Evolutionary conservation across 768 basidiomycete species (phyloP).

Genomic region (Podaxis sp.): DNA sequence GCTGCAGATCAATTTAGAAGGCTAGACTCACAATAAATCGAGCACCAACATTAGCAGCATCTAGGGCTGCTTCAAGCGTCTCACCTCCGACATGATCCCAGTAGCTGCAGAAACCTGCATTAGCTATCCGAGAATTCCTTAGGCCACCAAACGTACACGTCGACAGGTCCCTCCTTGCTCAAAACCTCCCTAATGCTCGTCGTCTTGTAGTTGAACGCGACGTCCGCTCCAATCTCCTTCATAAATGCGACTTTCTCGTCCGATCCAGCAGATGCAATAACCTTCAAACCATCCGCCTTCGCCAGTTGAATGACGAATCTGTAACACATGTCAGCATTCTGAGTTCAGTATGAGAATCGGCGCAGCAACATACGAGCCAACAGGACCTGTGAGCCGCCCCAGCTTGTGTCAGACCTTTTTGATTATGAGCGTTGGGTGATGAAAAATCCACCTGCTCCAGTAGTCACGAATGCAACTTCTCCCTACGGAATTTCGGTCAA

Average conservation of each 20-base stretch:
- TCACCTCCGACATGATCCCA: conserved; percentile 66
- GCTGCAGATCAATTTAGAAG: not conserved
- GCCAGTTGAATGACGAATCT: conserved; percentile 53
- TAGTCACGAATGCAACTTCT: conserved; percentile 40
- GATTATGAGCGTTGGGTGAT: not conserved
- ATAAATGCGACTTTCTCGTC: conserved; percentile 73
- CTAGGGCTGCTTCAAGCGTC: conserved; percentile 54
- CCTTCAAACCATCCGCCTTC: conserved; percentile 54
- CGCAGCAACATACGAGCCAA: conserved; percentile 52
- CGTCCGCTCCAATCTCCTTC: conserved; percentile 62
- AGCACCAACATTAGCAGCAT: conserved; percentile 41
- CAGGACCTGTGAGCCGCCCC: conserved; percentile 32
- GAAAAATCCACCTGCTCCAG: conserved; percentile 33
- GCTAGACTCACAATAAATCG: conserved; percentile 47
- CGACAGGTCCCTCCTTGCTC: conserved; percentile 50
- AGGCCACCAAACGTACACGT: conserved; percentile 32
- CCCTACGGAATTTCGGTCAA: conserved; percentile 25
- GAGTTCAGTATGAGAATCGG: not conserved
- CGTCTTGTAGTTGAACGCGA: conserved; percentile 76
- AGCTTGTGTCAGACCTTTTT: not conserved
- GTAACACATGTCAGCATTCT: not conserved
- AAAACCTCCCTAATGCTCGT: conserved; percentile 50
- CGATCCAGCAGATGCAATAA: conserved; percentile 70
- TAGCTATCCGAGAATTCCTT: not conserved
- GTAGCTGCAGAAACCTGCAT: conserved; percentile 29